Percentiles rank a stretch among this genome's conserved stretches.
phyloP scores from a whole-genome alignment of 805 yeast genomes.

The Lipomyces spencermartinsiae region DNA sequence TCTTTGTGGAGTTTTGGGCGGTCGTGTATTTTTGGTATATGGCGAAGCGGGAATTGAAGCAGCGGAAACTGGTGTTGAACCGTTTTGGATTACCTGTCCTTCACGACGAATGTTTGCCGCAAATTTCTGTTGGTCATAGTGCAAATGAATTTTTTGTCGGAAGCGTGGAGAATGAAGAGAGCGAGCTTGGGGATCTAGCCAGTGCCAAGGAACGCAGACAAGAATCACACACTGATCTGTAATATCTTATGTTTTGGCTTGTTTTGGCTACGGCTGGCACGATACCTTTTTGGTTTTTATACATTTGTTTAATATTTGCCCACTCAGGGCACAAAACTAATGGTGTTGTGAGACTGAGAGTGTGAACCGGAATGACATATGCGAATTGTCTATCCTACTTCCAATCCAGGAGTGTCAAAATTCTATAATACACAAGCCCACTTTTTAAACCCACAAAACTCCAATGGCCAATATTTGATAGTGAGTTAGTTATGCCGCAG shows the following conservation, averaged over 20 bases:
- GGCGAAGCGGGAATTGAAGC: conserved; percentile 21
- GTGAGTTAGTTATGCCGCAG: neutral
- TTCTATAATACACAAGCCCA: neutral
- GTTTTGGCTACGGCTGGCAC: neutral
- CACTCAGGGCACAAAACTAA: neutral
- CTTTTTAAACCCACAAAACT: neutral
- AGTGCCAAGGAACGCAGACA: neutral
- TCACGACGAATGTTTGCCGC: neutral
- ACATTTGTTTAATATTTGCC: neutral
- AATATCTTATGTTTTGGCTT: neutral
- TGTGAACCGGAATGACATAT: neutral
- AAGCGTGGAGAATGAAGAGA: neutral
- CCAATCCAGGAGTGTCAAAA: neutral
- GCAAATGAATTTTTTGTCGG: neutral
- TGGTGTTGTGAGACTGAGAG: neutral
- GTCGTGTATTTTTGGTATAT: conserved; percentile 21
- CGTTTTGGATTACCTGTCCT: conserved; percentile 9
- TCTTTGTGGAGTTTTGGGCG: conserved; percentile 19
- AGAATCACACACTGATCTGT: neutral
- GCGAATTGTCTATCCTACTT: neutral
- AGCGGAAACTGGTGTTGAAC: conserved; percentile 11
- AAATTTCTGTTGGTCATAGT: neutral
- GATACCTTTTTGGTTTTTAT: neutral
- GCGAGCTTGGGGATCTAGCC: neutral
- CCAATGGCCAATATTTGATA: neutral